Base-by-base conservation (phyloP, 257 asterid genomes). In the Solanum etuberosum region DNA sequence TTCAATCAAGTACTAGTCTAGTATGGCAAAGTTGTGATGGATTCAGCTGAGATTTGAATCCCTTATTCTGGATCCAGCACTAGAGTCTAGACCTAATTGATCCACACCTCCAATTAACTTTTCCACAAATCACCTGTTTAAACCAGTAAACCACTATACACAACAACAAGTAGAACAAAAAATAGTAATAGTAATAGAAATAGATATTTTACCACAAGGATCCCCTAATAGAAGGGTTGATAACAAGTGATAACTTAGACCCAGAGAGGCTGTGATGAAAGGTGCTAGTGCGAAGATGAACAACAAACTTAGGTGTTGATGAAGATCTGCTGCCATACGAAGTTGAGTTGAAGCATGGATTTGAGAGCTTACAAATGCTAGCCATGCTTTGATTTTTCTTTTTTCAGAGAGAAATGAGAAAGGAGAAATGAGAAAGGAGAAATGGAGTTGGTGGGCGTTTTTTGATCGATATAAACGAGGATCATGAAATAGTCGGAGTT, bases 321-420 rank as follows among this genome's bases (percentile, higher is more conserved):
- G 92, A 86, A 25, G 95, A 90, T 90, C 95, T 77, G 89, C 71
- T 48, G 18, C 77, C 76, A 59, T 59, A 46, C n/a, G 84, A 13
- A 14, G 83, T 9, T 13, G 54, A 80, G 29, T 71, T 46, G 34
- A 86, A 13, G 34, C 85, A 31, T 34, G 93, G 84, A 86, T 72
- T 46, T 42, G 96, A 86, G 68, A 95, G 94, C 95, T 92, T 96
- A 88, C 94, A 92, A 87, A 96, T 91, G 90, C 94, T 91, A 70
- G 96, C 95, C 99, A 96, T 96, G 87, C 5, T 37, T 6, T 72
- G 74, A 8, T 35, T 73, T 27, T 29, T 15, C 2, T 51, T 54
- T 54, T 40, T 54, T 18, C 63, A 12, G 25, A 2, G 63, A 43
- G n/a, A 43, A 43, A 46, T 27, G 84, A 27, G 57, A 51, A 16